phyloP scores from a whole-genome alignment of 768 basidiomycete genomes.

The Leccinellum rugosiceps region DNA sequence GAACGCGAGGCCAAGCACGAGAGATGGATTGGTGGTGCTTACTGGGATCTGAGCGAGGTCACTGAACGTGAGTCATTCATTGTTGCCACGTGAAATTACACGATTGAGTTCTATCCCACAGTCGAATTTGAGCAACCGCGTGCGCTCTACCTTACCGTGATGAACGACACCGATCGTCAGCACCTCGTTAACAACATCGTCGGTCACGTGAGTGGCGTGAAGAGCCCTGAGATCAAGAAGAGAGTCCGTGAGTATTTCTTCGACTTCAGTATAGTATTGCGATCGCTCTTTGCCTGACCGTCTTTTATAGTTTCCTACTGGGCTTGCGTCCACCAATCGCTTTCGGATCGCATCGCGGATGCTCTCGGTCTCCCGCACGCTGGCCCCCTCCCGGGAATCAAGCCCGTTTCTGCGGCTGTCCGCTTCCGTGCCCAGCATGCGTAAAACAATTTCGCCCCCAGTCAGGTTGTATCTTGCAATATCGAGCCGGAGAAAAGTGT shows the following conservation, averaged over 20 bases:
- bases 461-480: neutral
- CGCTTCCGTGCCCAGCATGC: constrained; percentile 39
- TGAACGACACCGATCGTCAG: constrained; percentile 55
- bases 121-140: constrained; percentile 88
- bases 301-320: constrained; percentile 62
- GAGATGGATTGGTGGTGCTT: constrained; percentile 68
- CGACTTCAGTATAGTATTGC: neutral
- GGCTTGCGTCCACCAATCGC: constrained; percentile 70
- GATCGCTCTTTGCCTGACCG: neutral
- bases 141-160: constrained; percentile 63
- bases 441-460: neutral
- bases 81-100: neutral
- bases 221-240: constrained; percentile 55
- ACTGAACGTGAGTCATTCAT: constrained; percentile 63
- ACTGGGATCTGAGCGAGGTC: constrained; percentile 66
- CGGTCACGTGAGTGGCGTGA: constrained; percentile 59
- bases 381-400: constrained; percentile 52
- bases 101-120: constrained; percentile 22
- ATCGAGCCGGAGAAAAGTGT: neutral
- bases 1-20: constrained; percentile 56
- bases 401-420: constrained; percentile 55
- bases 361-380: constrained; percentile 56
- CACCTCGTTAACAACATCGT: constrained; percentile 67
- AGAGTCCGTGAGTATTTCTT: constrained; percentile 55
- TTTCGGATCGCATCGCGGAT: constrained; percentile 77